Percentiles rank a stretch among this genome's conserved stretches.
These are phyloP conservation scores for Sporothrix brunneoviolacea DNA, from an alignment of 2,329 filamentous ascomycete species.

Conservation along the genomic window DNA sequence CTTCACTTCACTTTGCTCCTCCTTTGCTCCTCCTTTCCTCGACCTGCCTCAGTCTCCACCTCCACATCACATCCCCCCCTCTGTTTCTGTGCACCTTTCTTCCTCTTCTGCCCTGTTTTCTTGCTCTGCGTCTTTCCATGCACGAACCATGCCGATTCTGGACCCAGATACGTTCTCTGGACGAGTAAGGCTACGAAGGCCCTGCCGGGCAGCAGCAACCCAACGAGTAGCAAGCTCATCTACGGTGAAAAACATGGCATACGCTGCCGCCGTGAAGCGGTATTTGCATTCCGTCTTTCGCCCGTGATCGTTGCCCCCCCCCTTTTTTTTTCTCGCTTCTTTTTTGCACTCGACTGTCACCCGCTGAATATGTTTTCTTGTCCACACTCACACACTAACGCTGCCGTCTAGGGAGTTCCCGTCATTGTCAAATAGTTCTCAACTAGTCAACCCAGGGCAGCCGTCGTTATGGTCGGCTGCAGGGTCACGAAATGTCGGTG, in stretches of 20 bases:
- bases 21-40: not conserved
- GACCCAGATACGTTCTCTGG: slow-evolving; percentile 11
- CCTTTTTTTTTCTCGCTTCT: not conserved
- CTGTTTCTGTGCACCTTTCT: not conserved
- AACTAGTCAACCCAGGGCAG: slow-evolving; percentile 42
- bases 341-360: not conserved
- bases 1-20: not conserved
- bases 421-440: slow-evolving; percentile 55
- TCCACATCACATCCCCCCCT: slow-evolving; percentile 4
- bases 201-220: slow-evolving; percentile 10
- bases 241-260: slow-evolving; percentile 9
- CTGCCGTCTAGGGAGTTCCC: slow-evolving; percentile 53
- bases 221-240: slow-evolving; percentile 11
- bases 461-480: slow-evolving; percentile 50
- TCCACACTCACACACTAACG: no score
- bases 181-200: slow-evolving; percentile 5
- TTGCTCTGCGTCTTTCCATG: not conserved
- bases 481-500: slow-evolving; percentile 42
- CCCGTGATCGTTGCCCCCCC: not conserved
- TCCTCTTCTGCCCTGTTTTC: not conserved
- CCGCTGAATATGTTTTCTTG: not conserved
- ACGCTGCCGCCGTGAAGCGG: slow-evolving; percentile 14
- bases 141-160: slow-evolving; percentile 7
- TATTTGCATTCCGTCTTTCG: not conserved
- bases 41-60: slow-evolving; percentile 50